Conservation (phyloP, 257 asterid genomes). For the Rehmannia glutinosa region DNA sequence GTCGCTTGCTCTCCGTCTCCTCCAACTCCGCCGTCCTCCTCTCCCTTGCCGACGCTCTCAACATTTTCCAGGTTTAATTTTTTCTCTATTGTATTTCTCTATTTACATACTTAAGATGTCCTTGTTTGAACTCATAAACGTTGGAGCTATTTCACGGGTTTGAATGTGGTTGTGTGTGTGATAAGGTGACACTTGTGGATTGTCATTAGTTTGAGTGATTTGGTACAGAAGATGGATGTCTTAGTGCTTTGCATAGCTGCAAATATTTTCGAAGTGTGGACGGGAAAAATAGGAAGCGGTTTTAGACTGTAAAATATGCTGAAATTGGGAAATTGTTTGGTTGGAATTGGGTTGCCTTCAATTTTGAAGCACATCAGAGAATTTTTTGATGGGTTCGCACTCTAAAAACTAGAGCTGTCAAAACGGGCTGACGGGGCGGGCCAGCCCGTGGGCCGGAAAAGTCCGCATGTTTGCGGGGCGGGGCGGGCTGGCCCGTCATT, state of each 20-base stretch:
- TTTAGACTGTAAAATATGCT: slow-evolving; percentile 8
- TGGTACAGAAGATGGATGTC: neutral
- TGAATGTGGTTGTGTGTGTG: too few species aligned
- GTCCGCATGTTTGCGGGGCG: too few species aligned
- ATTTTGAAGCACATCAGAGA: neutral
- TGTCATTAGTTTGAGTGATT: neutral
- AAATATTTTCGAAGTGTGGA: neutral
- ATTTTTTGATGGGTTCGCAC: too few species aligned
- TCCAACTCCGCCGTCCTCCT: slow-evolving; percentile 52
- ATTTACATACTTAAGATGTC: neutral
- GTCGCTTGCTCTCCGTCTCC: slow-evolving; percentile 73
- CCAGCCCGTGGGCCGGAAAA: too few species aligned
- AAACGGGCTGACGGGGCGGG: too few species aligned
- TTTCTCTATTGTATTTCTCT: neutral
- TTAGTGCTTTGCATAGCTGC: neutral
- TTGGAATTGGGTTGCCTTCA: neutral
- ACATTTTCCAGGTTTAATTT: slow-evolving; percentile 69
- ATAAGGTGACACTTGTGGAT: neutral
- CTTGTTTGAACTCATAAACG: neutral
- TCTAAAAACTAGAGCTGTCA: too few species aligned
- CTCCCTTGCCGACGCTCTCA: slow-evolving; percentile 80
- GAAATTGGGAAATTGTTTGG: neutral
- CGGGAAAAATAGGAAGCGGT: neutral
- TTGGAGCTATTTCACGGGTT: neutral
- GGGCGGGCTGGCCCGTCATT: too few species aligned